Evolutionary conservation across 257 asterid genomes (phyloP), one percentile per base, ranked within the genome.

Genomic region (Salvia miltiorrhiza): DNA sequence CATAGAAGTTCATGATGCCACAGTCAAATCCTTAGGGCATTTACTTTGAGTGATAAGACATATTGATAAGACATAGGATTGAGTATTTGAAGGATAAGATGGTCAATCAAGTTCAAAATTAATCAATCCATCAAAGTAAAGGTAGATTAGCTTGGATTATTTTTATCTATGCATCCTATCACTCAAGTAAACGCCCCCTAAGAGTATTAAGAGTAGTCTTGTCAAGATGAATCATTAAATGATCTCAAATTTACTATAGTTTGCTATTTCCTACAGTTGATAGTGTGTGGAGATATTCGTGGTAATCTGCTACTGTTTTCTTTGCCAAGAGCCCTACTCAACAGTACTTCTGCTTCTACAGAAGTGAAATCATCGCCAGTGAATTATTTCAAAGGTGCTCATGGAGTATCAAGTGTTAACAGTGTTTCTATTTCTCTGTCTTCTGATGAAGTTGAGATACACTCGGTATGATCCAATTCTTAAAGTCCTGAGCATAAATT

Each of bases 331-430:
- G 70, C 58, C 76, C 72, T 78, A 40, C 83, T 85, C 48, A 77
- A 54, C 49, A 80, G 79, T 69, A 28, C 81, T 59, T 63, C 79
- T 76, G 54, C 60, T 76, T 60, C 82, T 82, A 77, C 84, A 66
- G 91, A 81, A 73, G 69, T 66, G 59, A 72, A 82, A 82, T 73
- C 77, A 73, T 76, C 77, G 65, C 91, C 91, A 21, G 3, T 71
- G 73, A 83, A 77, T 71, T 77, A 82, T 73, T 93, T 93, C 82
- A 93, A 87, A 83, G 97, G 94, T 72, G 96, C 93, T 80, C 99
- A 93, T 85, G 99, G 99, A 54, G 91, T 93, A 80, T 93, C 99
- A 71, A 87, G 87, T 64, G 94, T 93, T 63, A 85, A 89, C 84
- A 88, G 96, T 77, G 85, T 88, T 67, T 76, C 89, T 59, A 67